A percentile compares a stretch with the other conserved stretches of the same genome.
Conservation (phyloP, 176 grass and related monocot species). For the Oryza officinalis region DNA sequence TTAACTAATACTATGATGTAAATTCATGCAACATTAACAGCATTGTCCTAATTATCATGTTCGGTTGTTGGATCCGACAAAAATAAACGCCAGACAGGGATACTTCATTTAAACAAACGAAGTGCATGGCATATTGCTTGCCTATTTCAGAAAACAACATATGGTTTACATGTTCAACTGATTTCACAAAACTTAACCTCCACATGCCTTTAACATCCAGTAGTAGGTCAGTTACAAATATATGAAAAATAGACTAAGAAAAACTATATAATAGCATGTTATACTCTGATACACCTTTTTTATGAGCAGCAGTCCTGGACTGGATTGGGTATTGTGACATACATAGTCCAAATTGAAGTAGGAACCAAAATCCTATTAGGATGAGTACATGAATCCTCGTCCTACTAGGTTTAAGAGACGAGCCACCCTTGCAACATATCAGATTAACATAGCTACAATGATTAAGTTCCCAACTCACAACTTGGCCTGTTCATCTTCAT, state of each 20-base stretch:
- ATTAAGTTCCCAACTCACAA: neutral
- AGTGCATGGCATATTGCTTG: neutral
- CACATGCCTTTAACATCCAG: neutral
- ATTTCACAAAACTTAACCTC: neutral
- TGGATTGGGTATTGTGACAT: neutral
- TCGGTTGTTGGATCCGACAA: neutral
- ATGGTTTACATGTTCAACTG: conserved; percentile 1
- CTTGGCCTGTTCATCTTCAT: neutral
- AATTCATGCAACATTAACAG: neutral
- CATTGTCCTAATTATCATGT: conserved; percentile 4
- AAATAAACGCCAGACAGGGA: neutral
- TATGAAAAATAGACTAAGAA: conserved; percentile 1
- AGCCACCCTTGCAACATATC: neutral
- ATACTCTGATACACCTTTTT: neutral
- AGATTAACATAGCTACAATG: neutral
- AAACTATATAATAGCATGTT: neutral
- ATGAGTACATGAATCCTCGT: neutral
- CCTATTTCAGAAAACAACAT: neutral
- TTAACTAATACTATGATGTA: conserved; percentile 5
- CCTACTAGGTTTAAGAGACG: neutral
- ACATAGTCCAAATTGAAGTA: neutral
- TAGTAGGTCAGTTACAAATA: conserved; percentile 22
- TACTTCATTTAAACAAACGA: neutral
- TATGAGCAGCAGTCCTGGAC: neutral
- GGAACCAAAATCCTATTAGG: neutral